These are phyloP conservation scores for Monosporozyma servazzii DNA, from an alignment of 805 yeast genomes.

Conservation along the genomic window DNA sequence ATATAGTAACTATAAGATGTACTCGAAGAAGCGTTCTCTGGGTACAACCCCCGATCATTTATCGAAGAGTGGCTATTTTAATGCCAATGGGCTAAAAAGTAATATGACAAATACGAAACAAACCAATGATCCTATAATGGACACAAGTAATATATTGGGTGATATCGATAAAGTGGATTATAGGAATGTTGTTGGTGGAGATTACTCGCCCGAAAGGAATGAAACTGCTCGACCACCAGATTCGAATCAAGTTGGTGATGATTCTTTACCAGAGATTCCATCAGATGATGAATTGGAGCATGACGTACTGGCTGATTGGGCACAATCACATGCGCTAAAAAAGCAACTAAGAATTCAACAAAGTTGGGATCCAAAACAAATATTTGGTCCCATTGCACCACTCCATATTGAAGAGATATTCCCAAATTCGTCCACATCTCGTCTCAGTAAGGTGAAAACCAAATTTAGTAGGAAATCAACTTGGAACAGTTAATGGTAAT, in stretches of 20 bases:
- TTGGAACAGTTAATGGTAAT: background rate
- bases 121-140: background rate
- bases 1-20: constrained; percentile 6
- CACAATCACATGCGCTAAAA: constrained; percentile 47
- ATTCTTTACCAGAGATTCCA: constrained; percentile 37
- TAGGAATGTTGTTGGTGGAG: constrained; percentile 19
- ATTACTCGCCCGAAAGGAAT: background rate
- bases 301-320: constrained; percentile 51
- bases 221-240: constrained; percentile 2
- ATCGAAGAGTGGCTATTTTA: background rate
- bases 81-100: background rate
- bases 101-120: background rate
- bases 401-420: constrained; percentile 64
- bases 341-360: constrained; percentile 39
- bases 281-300: constrained; percentile 47
- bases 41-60: background rate
- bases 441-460: constrained; percentile 39
- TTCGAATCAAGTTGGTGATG: constrained; percentile 9
- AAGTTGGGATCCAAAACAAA: constrained; percentile 50
- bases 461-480: background rate
- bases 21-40: constrained; percentile 1
- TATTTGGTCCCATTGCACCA: constrained; percentile 70
- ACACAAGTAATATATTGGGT: constrained; percentile 14
- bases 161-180: constrained; percentile 27
- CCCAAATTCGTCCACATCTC: constrained; percentile 29